These are phyloP conservation scores for Nemania serpens DNA, from an alignment of 2,329 filamentous ascomycete species.

Conservation along the genomic window DNA sequence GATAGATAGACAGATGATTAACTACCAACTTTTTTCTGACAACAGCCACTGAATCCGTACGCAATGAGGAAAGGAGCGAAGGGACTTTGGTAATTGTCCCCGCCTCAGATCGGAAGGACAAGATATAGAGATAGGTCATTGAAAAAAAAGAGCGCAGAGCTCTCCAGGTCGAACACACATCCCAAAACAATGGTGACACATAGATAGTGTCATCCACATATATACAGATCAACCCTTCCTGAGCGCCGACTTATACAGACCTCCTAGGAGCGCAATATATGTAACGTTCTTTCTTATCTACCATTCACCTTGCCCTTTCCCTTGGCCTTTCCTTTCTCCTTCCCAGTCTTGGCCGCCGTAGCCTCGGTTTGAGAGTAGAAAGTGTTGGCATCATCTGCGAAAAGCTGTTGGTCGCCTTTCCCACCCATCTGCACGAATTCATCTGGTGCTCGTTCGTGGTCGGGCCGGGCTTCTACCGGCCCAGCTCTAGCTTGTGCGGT, in stretches of 20 bases:
- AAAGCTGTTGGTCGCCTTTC: conserved; percentile 81
- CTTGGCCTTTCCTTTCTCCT: conserved; percentile 36
- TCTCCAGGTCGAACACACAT: not conserved
- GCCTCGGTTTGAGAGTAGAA: conserved; percentile 53
- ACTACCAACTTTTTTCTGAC: conserved; percentile 9
- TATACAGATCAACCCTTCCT: conserved; percentile 16
- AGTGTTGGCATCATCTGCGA: conserved; percentile 63
- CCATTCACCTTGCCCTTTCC: conserved; percentile 35
- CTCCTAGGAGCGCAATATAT: not conserved
- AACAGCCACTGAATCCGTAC: not conserved
- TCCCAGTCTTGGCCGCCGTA: conserved; percentile 36
- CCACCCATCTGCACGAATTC: conserved; percentile 88
- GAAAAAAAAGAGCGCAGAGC: not conserved
- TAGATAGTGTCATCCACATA: conserved; percentile 18
- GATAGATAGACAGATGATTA: not conserved
- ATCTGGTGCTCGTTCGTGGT: conserved; percentile 66
- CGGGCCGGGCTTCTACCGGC: conserved; percentile 67
- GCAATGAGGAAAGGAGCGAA: not conserved
- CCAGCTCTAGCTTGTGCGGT: conserved; percentile 48
- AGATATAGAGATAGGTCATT: not conserved
- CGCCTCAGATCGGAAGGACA: not conserved
- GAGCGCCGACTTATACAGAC: not conserved
- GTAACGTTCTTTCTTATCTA: conserved; percentile 5
- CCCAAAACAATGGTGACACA: not conserved
- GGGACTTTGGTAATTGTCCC: not conserved